phyloP scores from a whole-genome alignment of 23 red algal species.

The Gracilaria gracilis region DNA sequence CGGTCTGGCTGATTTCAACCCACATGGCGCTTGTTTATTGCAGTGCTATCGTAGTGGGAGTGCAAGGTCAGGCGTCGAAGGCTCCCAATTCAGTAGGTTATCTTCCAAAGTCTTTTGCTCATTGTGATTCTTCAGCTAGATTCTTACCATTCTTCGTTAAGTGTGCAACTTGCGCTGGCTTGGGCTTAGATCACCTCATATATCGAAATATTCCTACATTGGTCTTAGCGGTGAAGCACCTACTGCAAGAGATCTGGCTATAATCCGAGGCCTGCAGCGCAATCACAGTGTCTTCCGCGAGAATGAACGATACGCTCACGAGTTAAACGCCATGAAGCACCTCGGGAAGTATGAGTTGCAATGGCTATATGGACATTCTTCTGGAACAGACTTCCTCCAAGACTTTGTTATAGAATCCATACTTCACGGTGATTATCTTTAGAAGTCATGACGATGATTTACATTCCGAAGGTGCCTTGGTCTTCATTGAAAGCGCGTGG shows the following conservation, averaged over 20 bases:
- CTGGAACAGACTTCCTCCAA: conserved; percentile 41
- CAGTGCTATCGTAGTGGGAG: conserved; percentile 71
- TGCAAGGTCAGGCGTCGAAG: conserved; percentile 47
- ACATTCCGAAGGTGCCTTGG: conserved; percentile 71
- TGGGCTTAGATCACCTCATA: conserved; percentile 69
- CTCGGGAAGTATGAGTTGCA: conserved; percentile 73
- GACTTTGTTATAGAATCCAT: conserved; percentile 43
- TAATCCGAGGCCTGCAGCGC: conserved; percentile 45
- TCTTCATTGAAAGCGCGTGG: conserved; percentile 84
- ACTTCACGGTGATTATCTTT: conserved; percentile 66
- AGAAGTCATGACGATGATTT: neutral
- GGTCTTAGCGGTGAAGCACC: conserved; percentile 41
- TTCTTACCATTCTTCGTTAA: neutral
- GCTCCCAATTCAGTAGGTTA: conserved; percentile 31
- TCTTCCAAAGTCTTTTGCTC: neutral
- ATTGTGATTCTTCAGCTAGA: neutral
- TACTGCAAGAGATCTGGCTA: conserved; percentile 46
- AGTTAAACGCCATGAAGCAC: conserved; percentile 48
- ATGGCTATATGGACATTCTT: conserved; percentile 57
- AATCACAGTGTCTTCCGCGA: conserved; percentile 29
- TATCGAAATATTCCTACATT: conserved; percentile 26
- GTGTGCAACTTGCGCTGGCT: conserved; percentile 73
- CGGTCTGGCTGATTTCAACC: conserved; percentile 79
- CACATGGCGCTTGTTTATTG: conserved; percentile 75
- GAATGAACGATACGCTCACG: conserved; percentile 10